Evolutionary conservation across 192 early-diverging fungal species (phyloP).

Genomic region (Umbelopsis ramanniana): DNA sequence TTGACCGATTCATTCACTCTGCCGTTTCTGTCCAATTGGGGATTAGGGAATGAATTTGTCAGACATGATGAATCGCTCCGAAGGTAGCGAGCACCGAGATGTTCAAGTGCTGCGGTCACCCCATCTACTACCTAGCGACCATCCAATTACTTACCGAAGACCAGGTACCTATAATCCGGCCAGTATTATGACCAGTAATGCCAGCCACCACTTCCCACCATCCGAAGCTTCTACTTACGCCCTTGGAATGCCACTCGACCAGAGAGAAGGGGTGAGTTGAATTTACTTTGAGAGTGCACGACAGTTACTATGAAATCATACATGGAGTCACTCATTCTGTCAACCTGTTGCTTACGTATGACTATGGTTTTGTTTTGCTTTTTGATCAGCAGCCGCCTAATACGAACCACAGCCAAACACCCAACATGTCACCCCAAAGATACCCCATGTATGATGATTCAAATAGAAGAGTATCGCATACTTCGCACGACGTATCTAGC

Average conservation of each 20-base stretch:
- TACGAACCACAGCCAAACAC: not conserved
- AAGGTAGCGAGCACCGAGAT: conserved; percentile 21
- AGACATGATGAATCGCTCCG: conserved; percentile 24
- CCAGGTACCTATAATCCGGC: not conserved
- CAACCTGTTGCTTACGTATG: not conserved
- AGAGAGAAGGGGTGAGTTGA: not conserved
- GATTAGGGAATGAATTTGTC: conserved; percentile 21
- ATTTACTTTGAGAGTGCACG: too few species aligned
- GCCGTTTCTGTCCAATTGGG: not conserved
- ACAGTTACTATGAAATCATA: not conserved
- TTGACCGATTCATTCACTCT: not conserved
- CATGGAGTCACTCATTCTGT: not conserved
- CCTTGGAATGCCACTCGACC: not conserved
- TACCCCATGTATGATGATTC: conserved; percentile 7
- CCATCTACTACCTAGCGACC: not conserved
- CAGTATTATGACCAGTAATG: not conserved
- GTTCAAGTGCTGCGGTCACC: conserved; percentile 6
- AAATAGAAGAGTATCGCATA: not conserved
- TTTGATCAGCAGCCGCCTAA: not conserved
- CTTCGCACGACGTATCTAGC: not conserved
- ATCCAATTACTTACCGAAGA: not conserved
- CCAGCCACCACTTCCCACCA: not conserved
- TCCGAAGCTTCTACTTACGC: not conserved
- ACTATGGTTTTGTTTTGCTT: not conserved
- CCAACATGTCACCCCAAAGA: conserved; percentile 1